Conservation (phyloP, 495 filamentous ascomycete species). For the Penicillium herquei region DNA sequence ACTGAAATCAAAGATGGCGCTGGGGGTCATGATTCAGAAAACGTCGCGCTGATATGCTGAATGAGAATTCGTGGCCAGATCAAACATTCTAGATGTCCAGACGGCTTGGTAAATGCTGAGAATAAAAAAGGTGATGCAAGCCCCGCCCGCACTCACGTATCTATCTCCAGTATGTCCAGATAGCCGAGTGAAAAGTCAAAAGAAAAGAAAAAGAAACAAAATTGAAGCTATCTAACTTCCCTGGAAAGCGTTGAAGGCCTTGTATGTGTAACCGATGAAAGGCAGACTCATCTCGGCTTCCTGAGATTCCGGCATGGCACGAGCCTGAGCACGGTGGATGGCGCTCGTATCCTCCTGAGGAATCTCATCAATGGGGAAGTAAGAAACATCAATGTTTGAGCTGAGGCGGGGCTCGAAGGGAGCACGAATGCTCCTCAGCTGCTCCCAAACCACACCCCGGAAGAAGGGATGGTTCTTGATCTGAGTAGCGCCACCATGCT, state of each 20-base stretch:
- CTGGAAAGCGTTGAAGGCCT: conserved; percentile 86
- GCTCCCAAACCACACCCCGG: conserved; percentile 90
- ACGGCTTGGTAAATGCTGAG: conserved; percentile 8
- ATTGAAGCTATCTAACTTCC: conserved; percentile 24
- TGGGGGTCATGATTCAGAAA: conserved; percentile 37
- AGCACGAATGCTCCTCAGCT: conserved; percentile 84
- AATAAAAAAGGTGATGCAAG: conserved; percentile 30
- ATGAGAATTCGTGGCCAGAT: conserved; percentile 28
- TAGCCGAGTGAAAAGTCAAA: not conserved
- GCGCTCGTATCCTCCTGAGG: conserved; percentile 83
- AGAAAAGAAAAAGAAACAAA: not conserved
- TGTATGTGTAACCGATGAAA: conserved; percentile 98
- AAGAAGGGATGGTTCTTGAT: conserved; percentile 96
- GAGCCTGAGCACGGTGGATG: conserved; percentile 64
- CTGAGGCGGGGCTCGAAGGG: conserved; percentile 92
- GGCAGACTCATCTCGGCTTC: conserved; percentile 87
- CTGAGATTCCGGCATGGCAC: conserved; percentile 59
- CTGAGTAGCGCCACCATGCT: conserved; percentile 75
- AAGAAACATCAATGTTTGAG: conserved; percentile 92
- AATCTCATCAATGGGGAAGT: conserved; percentile 98
- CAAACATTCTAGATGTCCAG: conserved; percentile 17
- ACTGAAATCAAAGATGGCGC: conserved; percentile 32
- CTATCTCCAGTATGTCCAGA: not conserved
- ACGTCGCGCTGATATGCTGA: conserved; percentile 45
- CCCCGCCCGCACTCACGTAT: conserved; percentile 32